Conservation (phyloP, 306 rosid species). For the Trichosanthes cucumerina region DNA sequence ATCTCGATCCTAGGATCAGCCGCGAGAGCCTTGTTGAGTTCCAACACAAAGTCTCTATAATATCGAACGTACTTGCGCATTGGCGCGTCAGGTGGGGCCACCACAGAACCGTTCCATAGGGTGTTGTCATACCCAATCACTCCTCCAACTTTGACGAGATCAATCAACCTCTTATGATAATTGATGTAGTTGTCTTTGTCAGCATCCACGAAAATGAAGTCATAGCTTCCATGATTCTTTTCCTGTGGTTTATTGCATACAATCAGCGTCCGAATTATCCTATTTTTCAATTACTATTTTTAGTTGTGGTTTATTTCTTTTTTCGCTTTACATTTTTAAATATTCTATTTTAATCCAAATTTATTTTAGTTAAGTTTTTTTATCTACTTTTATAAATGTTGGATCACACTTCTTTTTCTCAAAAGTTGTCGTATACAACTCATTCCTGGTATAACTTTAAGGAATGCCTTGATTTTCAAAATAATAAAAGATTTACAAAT, state of each 20-base stretch:
- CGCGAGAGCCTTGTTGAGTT: constrained; percentile 82
- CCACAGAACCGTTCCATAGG: constrained; percentile 88
- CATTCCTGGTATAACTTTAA: too few species aligned
- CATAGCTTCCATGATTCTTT: constrained; percentile 67
- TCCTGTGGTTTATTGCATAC: constrained; percentile 26
- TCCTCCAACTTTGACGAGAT: constrained; percentile 73
- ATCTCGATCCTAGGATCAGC: constrained; percentile 83
- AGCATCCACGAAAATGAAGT: constrained; percentile 84
- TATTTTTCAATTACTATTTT: neutral
- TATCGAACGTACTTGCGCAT: constrained; percentile 78
- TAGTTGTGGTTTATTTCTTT: neutral
- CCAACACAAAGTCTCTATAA: constrained; percentile 74
- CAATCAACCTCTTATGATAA: constrained; percentile 80
- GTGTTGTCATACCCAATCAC: constrained; percentile 90
- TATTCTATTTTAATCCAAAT: neutral
- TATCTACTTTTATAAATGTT: too few species aligned
- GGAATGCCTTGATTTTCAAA: too few species aligned
- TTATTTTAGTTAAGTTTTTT: too few species aligned
- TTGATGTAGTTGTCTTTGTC: constrained; percentile 92
- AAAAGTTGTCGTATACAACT: too few species aligned
- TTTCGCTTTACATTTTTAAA: neutral
- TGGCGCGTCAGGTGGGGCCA: constrained; percentile 81
- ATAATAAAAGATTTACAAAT: too few species aligned
- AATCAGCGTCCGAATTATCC: neutral
- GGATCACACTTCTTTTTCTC: too few species aligned